Conservation (phyloP, 192 early-diverging fungal species). For the Linnemannia zychae region DNA sequence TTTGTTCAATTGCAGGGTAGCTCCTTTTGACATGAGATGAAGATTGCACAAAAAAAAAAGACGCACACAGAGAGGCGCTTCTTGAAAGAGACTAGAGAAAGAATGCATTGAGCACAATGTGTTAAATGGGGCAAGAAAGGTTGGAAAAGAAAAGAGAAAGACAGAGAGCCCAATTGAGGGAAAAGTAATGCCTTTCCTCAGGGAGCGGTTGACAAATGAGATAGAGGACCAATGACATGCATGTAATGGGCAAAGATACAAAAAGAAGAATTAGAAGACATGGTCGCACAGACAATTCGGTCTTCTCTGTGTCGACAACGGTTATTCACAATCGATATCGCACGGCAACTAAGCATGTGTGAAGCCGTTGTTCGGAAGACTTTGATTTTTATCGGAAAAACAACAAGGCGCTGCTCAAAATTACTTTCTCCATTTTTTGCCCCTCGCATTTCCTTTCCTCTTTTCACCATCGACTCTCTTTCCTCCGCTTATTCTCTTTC, state of each 20-base stretch:
- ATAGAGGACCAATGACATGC: background rate
- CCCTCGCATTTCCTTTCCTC: background rate
- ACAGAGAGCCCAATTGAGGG: background rate
- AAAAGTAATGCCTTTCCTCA: background rate
- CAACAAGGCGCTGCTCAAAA: background rate
- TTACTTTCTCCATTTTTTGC: background rate
- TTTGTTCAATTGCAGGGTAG: too few relatives aligned
- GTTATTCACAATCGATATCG: background rate
- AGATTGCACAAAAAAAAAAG: too few relatives aligned
- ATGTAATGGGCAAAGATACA: background rate
- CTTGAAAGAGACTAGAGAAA: too few relatives aligned
- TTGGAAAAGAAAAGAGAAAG: background rate
- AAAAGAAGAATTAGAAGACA: background rate
- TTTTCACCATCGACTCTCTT: background rate
- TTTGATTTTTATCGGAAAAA: background rate
- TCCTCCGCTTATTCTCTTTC: background rate
- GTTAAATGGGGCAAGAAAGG: background rate
- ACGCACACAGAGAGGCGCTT: too few relatives aligned
- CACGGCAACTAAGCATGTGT: background rate
- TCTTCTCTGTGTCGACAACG: background rate
- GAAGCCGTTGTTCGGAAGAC: background rate
- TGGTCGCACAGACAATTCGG: background rate
- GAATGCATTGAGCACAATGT: too few relatives aligned
- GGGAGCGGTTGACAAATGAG: background rate
- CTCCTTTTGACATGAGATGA: too few relatives aligned